Evolutionary conservation across 164 flowering plant species (phyloP).

Genomic region (Magnolia changhungtana): DNA sequence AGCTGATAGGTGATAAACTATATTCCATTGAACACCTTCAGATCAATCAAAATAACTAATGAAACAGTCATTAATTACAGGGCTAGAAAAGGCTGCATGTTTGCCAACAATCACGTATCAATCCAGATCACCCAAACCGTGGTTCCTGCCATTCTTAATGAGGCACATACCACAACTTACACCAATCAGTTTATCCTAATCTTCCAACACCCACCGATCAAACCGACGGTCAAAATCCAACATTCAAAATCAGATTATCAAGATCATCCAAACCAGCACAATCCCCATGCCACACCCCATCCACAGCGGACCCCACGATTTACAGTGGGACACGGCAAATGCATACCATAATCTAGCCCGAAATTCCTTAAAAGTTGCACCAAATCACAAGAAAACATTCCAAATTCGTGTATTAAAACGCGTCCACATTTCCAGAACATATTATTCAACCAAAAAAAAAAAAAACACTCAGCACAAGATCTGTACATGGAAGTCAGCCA

Average conservation of each 20-base stretch:
- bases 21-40: too few species aligned
- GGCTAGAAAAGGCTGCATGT: too few species aligned
- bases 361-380: not conserved
- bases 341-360: not conserved
- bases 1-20: too few species aligned
- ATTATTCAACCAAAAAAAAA: conserved; percentile 7
- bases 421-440: not conserved
- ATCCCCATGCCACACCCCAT: not conserved
- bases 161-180: not conserved
- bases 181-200: not conserved
- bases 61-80: too few species aligned
- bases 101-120: too few species aligned
- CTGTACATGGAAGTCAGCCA: conserved; percentile 14
- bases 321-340: too few species aligned
- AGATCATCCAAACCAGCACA: too few species aligned
- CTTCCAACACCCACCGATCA: not conserved
- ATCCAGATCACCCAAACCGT: too few species aligned
- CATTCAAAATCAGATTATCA: not conserved
- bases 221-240: not conserved
- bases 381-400: not conserved
- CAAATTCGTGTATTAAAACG: not conserved
- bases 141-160: too few species aligned
- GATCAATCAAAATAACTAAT: too few species aligned
- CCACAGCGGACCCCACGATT: not conserved
- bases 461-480: conserved; percentile 4